Evolutionary conservation across 176 grass and related monocot species (phyloP), one percentile per base, ranked within the genome.

Genomic region (Hordeum vulgare): DNA sequence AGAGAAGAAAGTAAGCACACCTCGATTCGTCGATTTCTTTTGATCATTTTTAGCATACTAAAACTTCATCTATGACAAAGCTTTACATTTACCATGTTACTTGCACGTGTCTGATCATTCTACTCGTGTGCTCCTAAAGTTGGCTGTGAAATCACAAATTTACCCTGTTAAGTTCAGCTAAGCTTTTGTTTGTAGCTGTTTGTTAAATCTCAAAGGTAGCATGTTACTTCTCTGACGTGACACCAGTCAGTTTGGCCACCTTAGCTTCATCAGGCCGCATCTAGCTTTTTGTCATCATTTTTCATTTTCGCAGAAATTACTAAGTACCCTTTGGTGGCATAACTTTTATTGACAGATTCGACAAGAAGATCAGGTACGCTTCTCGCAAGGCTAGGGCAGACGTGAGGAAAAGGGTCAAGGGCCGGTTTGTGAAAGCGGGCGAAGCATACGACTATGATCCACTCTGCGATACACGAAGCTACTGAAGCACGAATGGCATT

Each of bases 381-480:
- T 98, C 95, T 79, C 95, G 95, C 63, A 98, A 98, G 86, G 92
- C 95, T 84, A 94, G 92, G 85, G 95, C 95, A 44, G 95, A 98
- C 41, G 90, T 93, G 79, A 86, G 95, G 58, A 94, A 84, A 74
- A 83, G 95, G 74, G 95, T 98, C 78, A 98, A 98, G 84, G 95
- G 95, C 3, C 80, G 95, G 75, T 98, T 98, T 27, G 89, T 95
- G 28, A 98, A 98, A 76, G 95, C 90, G 20, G 95, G 95, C 26
- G 95, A 98, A 86, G 95, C 95, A 26, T 98, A 98, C 60, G 95
- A 98, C 63, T 98, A 98, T 8, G 95, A 98, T 75, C 95, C 95
- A 40, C 90, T 98, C 20, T 87, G 84, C 86, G 80, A 91, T 12
- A 87, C 89, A 68, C 87, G 88, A 86, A 95, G 88, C 79, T 94